Evolutionary conservation across 1,284 basidiomycete genomes (phyloP).

Genomic region (Puccinia hordei): DNA sequence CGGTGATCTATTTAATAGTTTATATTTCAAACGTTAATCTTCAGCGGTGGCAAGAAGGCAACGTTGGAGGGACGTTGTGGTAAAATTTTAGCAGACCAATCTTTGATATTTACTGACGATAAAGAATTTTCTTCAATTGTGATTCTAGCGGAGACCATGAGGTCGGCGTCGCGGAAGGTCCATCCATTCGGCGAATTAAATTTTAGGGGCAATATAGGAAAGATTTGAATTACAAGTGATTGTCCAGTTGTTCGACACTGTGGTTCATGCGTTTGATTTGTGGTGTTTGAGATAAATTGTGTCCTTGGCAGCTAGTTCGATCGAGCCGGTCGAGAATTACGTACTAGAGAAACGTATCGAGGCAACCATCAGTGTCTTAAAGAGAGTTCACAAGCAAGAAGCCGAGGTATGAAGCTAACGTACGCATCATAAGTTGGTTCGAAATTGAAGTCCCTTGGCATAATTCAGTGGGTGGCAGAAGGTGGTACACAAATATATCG

Average conservation of each 20-base stretch:
- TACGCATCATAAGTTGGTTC: not conserved
- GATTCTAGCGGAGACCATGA: slow-evolving; percentile 5
- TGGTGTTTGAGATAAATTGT: not conserved
- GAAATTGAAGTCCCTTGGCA: not conserved
- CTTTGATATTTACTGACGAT: slow-evolving; percentile 11
- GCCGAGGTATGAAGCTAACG: not conserved
- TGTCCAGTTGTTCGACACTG: not conserved
- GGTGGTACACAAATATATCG: too few relatives aligned
- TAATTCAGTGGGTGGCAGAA: not conserved
- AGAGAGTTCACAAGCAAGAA: not conserved
- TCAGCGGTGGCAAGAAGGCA: not conserved
- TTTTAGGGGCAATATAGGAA: not conserved
- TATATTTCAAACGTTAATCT: slow-evolving; percentile 20
- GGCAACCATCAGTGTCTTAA: not conserved
- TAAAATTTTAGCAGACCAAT: not conserved
- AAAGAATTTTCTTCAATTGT: slow-evolving; percentile 11
- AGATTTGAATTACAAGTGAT: not conserved
- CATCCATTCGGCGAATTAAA: slow-evolving; percentile 18
- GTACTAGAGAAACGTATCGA: not conserved
- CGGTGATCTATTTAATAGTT: slow-evolving; percentile 35
- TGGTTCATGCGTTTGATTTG: not conserved
- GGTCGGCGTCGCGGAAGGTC: slow-evolving; percentile 11
- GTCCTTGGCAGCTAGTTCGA: slow-evolving; percentile 1
- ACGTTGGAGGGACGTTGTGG: not conserved
- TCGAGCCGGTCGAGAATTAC: slow-evolving; percentile 5